Evolutionary conservation across 83 land plant species (phyloP), one percentile per base, ranked within the genome.

Genomic region (Picea mariana): DNA sequence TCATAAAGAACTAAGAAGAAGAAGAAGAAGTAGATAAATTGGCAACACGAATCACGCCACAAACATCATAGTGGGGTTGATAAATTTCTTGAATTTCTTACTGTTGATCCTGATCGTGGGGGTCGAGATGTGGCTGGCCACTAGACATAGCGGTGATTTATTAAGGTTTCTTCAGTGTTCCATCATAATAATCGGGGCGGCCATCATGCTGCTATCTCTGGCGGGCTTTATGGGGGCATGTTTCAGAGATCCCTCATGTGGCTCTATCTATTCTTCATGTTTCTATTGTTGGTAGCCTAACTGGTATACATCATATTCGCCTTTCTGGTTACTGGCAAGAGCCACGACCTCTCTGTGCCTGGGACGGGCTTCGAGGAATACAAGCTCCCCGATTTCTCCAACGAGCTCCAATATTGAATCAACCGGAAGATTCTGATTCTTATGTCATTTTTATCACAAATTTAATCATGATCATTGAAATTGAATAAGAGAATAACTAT

Each of bases 141-240:
- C 79, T 11, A 81, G 84, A 80, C 89, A 85, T 85, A 88, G 87
- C 83, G 88, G 92, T 15, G 93, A 90, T 21, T 97, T 99, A 79
- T 87, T 91, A 76, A 82, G 87, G 27, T 90, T 94, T 81, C 92
- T 97, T 47, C 99, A 96, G 66, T 91, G 95, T 79, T 99, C 99
- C 13, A 92, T 97, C 44, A 90, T 97, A 5, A 78, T 84, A 2
- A 27, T 96, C 6, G 99, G 99, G 12, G 89, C 93, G 75, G 87
- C 92, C 55, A 86, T 96, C 58, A 89, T 97, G 60, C 23, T 94
- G 52, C 84, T 97, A 20, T 97, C 99, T 3, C 84, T 97, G 15
- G 91, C 94, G 2, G 99, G 99, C 11, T 94, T 97, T 81, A 63
- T 94, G 27, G 99, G 99, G 7, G 88, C 98, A 2, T 97, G 99